These are phyloP conservation scores for Nymphaea colorata DNA, from an alignment of 164 flowering plant genomes.

Conservation along the genomic window DNA sequence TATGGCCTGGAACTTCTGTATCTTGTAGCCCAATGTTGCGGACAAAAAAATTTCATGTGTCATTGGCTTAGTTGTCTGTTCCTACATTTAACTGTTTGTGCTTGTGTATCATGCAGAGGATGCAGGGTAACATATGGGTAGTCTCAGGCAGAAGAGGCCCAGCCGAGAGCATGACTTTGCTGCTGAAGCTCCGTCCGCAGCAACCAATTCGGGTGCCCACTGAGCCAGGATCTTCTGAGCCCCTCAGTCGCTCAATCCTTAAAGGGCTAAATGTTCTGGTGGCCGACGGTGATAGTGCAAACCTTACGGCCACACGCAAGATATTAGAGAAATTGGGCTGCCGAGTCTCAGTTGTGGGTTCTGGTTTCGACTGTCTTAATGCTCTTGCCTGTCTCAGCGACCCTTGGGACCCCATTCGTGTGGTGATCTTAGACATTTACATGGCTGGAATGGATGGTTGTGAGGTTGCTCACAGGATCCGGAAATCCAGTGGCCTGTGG, in stretches of 20 bases:
- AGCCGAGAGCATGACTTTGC: conserved; percentile 55
- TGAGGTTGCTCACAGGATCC: conserved; percentile 61
- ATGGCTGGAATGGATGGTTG: conserved; percentile 81
- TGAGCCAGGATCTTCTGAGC: conserved; percentile 34
- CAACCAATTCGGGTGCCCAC: conserved; percentile 31
- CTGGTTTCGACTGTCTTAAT: conserved; percentile 73
- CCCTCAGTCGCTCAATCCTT: conserved; percentile 41
- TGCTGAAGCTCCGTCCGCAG: conserved; percentile 49
- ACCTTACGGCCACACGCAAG: conserved; percentile 65
- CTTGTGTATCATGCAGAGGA: conserved; percentile 39
- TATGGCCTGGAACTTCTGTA: not conserved
- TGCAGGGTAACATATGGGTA: conserved; percentile 92
- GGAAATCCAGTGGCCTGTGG: conserved; percentile 54
- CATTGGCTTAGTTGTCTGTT: not conserved
- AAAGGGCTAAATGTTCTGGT: conserved; percentile 58
- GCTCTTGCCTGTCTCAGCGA: conserved; percentile 37
- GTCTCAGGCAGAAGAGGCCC: conserved; percentile 49
- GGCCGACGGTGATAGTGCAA: conserved; percentile 58
- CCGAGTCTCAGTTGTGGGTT: conserved; percentile 53
- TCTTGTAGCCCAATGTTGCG: not conserved
- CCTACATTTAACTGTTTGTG: not conserved
- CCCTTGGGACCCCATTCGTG: conserved; percentile 20
- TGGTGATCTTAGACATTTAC: conserved; percentile 67
- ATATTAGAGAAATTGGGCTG: conserved; percentile 88
- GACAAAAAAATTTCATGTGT: not conserved